These are phyloP conservation scores for Leptographium flavum DNA, from an alignment of 2,329 filamentous ascomycete genomes.

Conservation along the genomic window DNA sequence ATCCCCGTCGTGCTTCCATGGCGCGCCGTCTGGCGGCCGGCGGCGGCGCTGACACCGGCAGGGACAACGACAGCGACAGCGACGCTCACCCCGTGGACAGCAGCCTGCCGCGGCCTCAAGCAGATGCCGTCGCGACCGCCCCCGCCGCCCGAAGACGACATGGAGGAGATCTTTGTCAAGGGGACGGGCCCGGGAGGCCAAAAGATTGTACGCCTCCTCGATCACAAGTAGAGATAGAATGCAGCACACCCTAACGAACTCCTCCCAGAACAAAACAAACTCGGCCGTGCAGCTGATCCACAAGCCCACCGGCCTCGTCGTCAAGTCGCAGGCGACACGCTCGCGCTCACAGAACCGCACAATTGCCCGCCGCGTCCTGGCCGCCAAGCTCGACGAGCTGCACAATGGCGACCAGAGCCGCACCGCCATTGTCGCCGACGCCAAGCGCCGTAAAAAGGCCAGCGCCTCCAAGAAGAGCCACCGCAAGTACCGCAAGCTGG, in stretches of 20 bases:
- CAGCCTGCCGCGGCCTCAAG: constrained; percentile 23
- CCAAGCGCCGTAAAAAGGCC: constrained; percentile 54
- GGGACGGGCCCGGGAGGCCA: constrained; percentile 88
- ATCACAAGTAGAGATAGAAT: neutral
- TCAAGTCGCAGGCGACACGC: constrained; percentile 88
- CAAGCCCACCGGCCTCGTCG: constrained; percentile 74
- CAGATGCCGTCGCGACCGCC: constrained; percentile 62
- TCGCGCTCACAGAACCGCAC: constrained; percentile 78
- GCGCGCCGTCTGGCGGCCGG: no score
- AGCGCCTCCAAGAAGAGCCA: constrained; percentile 71
- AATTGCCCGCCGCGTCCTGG: constrained; percentile 64
- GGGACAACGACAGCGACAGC: neutral
- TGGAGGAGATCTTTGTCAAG: constrained; percentile 77
- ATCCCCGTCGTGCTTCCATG: no score
- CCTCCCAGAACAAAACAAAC: constrained; percentile 73
- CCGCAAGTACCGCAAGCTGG: constrained; percentile 57
- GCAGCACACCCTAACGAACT: neutral
- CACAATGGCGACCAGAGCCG: constrained; percentile 58
- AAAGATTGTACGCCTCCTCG: constrained; percentile 58
- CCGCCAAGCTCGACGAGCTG: constrained; percentile 58
- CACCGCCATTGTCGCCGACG: constrained; percentile 46
- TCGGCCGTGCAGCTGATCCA: constrained; percentile 91
- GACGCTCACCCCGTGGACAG: neutral
- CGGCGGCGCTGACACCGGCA: no score
- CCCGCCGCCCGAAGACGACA: constrained; percentile 60